These are phyloP conservation scores for Apocynum venetum DNA, from an alignment of 257 asterid genomes.

Conservation along the genomic window DNA sequence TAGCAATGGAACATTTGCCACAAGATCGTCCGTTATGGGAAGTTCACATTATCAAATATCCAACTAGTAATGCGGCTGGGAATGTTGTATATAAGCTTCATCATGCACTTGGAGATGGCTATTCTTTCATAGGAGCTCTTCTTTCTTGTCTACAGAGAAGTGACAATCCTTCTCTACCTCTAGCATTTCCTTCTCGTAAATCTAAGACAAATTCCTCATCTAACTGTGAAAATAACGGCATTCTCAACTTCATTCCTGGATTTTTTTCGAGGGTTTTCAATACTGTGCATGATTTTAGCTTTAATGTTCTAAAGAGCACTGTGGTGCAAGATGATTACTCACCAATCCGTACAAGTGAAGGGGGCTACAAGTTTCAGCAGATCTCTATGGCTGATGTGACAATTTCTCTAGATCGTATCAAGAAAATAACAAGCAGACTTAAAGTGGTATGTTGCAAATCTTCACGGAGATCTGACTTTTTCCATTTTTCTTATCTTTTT, in stretches of 20 bases:
- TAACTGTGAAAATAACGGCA: background rate
- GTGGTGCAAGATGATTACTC: constrained; percentile 24
- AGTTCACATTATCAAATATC: constrained; percentile 24
- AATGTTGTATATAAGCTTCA: constrained; percentile 24
- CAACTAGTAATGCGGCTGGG: constrained; percentile 27
- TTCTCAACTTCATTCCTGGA: background rate
- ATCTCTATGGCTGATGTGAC: background rate
- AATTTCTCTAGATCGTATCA: constrained; percentile 24
- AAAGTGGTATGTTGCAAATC: constrained; percentile 10
- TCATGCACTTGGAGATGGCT: constrained; percentile 38
- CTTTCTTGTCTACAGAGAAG: constrained; percentile 30
- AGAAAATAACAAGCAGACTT: constrained; percentile 22
- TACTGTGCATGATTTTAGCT: constrained; percentile 21
- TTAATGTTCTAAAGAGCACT: constrained; percentile 17
- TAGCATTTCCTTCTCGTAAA: constrained; percentile 29
- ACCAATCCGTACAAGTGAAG: constrained; percentile 20
- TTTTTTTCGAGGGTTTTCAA: background rate
- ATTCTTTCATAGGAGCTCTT: constrained; percentile 28
- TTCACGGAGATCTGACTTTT: too few species aligned
- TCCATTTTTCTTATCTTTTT: too few species aligned
- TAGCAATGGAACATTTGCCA: constrained; percentile 15
- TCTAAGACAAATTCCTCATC: background rate
- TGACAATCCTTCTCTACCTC: constrained; percentile 25
- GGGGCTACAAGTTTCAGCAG: constrained; percentile 22
- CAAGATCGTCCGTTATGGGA: constrained; percentile 27